Percentiles rank a stretch among this genome's conserved stretches.
phyloP scores from a whole-genome alignment of 495 filamentous ascomycete species.

The Jackrogersella minutella region DNA sequence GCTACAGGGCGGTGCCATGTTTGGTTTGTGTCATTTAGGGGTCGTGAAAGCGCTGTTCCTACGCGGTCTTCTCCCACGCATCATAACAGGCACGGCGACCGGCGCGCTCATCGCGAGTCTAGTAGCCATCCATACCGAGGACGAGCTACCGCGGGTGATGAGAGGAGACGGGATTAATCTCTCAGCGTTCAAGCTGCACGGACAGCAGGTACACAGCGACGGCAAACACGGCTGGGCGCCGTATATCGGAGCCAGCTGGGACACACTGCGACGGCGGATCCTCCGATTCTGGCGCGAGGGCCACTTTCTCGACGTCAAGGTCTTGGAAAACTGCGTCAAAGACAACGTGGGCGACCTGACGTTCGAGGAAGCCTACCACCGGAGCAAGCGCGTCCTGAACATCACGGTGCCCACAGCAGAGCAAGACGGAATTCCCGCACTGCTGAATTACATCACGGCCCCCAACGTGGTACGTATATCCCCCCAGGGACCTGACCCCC shows the following conservation, averaged over 20 bases:
- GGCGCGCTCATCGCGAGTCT: slow-evolving; percentile 91
- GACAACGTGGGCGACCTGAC: slow-evolving; percentile 89
- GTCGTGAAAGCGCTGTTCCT: slow-evolving; percentile 89
- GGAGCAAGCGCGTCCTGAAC: slow-evolving; percentile 87
- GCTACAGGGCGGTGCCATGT: slow-evolving; percentile 89
- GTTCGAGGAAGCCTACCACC: slow-evolving; percentile 90
- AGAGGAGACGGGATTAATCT: slow-evolving; percentile 83
- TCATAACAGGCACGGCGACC: slow-evolving; percentile 90
- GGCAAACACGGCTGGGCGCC: slow-evolving; percentile 24
- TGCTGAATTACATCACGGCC: slow-evolving; percentile 93
- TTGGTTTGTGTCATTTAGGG: slow-evolving; percentile 89
- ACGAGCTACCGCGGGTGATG: slow-evolving; percentile 79
- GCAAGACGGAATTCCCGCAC: slow-evolving; percentile 78
- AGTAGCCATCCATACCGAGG: slow-evolving; percentile 87
- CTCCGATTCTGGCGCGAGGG: slow-evolving; percentile 74
- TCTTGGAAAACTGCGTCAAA: slow-evolving; percentile 85
- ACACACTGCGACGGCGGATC: slow-evolving; percentile 67
- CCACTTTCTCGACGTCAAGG: slow-evolving; percentile 81
- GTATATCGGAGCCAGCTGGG: slow-evolving; percentile 55
- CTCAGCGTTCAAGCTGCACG: slow-evolving; percentile 71
- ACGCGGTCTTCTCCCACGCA: slow-evolving; percentile 83
- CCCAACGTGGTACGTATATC: slow-evolving; percentile 81
- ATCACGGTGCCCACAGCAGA: slow-evolving; percentile 84
- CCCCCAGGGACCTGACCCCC: background rate
- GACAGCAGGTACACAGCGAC: slow-evolving; percentile 26